Conservation (phyloP, 345 rosid species). For the Toxicodendron radicans region DNA sequence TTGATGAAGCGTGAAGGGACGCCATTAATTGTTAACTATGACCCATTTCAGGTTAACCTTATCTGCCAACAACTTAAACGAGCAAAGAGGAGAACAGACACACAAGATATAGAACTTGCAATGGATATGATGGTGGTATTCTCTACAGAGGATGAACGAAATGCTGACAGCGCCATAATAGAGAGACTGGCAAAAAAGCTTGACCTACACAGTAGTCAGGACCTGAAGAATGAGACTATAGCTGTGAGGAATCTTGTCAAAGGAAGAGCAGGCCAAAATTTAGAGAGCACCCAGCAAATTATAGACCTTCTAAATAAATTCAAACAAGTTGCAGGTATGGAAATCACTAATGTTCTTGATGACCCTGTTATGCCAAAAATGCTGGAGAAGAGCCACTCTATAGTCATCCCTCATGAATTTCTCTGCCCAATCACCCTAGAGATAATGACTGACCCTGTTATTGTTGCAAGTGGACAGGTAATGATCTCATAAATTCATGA, state of each 20-base stretch:
- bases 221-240: slow-evolving; percentile 55
- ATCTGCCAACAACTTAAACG: slow-evolving; percentile 48
- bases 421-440: slow-evolving; percentile 80
- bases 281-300: slow-evolving; percentile 53
- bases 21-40: no score
- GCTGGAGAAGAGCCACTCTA: slow-evolving; percentile 41
- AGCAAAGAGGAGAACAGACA: slow-evolving; percentile 68
- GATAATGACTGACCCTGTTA: slow-evolving; percentile 80
- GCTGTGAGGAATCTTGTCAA: slow-evolving; percentile 49
- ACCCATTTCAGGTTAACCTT: slow-evolving; percentile 44
- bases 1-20: no score
- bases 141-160: slow-evolving; percentile 56
- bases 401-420: slow-evolving; percentile 71
- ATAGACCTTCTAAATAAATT: slow-evolving; percentile 67
- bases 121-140: slow-evolving; percentile 78
- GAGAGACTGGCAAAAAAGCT: slow-evolving; percentile 78
- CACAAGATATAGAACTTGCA: slow-evolving; percentile 79
- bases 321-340: slow-evolving; percentile 55
- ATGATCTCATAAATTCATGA: background rate
- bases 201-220: slow-evolving; percentile 52
- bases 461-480: slow-evolving; percentile 82
- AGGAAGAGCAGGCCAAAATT: slow-evolving; percentile 36
- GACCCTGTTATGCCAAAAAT: slow-evolving; percentile 36
- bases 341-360: slow-evolving; percentile 39
- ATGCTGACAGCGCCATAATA: slow-evolving; percentile 64